Percentiles rank a stretch among this genome's conserved stretches.
Evolutionary conservation across 78 protist species (phyloP).

Genomic region (Emiliania huxleyi): DNA sequence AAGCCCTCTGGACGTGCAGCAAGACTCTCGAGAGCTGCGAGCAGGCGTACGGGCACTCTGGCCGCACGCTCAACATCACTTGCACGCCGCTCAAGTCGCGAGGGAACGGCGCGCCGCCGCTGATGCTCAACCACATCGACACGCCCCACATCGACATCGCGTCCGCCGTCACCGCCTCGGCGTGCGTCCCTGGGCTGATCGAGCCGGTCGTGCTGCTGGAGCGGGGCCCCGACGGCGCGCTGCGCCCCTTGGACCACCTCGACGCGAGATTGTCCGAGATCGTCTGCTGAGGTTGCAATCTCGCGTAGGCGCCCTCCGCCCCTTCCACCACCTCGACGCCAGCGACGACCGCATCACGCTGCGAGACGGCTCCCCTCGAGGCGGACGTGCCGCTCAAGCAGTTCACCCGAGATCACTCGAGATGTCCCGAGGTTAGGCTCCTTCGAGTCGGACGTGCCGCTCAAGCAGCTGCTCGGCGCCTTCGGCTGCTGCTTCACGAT

Average conservation of each 20-base stretch:
- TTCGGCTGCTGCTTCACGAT: constrained; percentile 37
- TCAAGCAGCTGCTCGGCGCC: background rate
- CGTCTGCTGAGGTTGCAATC: too few species aligned
- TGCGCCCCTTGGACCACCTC: background rate
- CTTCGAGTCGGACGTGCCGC: constrained; percentile 33
- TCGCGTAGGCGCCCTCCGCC: too few species aligned
- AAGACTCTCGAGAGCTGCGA: too few species aligned
- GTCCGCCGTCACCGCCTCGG: constrained; percentile 46
- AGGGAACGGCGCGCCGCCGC: background rate
- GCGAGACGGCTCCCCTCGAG: constrained; percentile 22
- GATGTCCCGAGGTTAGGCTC: too few species aligned
- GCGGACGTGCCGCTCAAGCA: constrained; percentile 13
- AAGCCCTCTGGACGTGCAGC: too few species aligned
- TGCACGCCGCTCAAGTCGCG: background rate
- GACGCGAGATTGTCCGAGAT: too few species aligned
- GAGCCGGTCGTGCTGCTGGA: constrained; percentile 31
- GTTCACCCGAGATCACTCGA: too few species aligned
- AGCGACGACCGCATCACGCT: too few species aligned
- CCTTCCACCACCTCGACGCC: too few species aligned
- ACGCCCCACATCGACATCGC: constrained; percentile 42
- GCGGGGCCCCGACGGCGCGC: background rate
- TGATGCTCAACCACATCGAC: constrained; percentile 32
- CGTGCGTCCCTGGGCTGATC: constrained; percentile 25
- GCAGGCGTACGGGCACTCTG: constrained; percentile 27
- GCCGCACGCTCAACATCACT: constrained; percentile 21